phyloP scores from a whole-genome alignment of 2,329 filamentous ascomycete species.

The Curvularia eragrostidis region DNA sequence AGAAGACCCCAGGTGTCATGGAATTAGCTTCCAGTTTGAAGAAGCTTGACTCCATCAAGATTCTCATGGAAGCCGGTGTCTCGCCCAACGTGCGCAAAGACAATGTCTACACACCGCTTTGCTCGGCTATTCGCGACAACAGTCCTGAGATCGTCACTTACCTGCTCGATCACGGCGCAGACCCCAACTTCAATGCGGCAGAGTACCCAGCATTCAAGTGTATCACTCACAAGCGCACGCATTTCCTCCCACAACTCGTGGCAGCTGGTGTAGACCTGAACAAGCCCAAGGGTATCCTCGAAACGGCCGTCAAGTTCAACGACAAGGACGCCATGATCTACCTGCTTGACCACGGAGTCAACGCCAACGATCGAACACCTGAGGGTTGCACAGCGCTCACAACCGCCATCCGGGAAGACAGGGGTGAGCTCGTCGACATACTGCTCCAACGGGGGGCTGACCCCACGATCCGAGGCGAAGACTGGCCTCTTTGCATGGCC shows the following conservation, averaged over 20 bases:
- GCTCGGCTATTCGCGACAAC: constrained; percentile 72
- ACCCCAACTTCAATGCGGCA: constrained; percentile 62
- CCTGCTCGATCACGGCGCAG: constrained; percentile 60
- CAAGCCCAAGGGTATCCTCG: constrained; percentile 69
- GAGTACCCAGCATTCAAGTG: constrained; percentile 74
- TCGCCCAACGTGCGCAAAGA: constrained; percentile 69
- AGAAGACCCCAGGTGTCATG: constrained; percentile 68
- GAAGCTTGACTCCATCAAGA: constrained; percentile 66
- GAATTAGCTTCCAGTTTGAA: constrained; percentile 69
- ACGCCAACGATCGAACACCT: constrained; percentile 64
- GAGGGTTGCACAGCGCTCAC: constrained; percentile 69
- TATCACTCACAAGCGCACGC: constrained; percentile 68
- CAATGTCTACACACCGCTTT: constrained; percentile 71
- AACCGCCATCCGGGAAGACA: constrained; percentile 68
- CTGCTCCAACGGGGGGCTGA: constrained; percentile 66
- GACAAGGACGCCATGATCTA: constrained; percentile 67
- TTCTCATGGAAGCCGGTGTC: constrained; percentile 65
- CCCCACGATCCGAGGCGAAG: constrained; percentile 67
- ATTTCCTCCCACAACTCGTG: constrained; percentile 64
- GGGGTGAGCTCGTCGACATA: constrained; percentile 65
- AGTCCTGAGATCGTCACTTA: constrained; percentile 67
- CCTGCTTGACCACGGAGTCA: constrained; percentile 66
- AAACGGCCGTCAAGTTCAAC: constrained; percentile 68
- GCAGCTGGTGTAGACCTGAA: constrained; percentile 66
- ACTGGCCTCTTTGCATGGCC: constrained; percentile 75